These are phyloP conservation scores for Handroanthus guayacan DNA, from an alignment of 257 asterid genomes.

Conservation along the genomic window DNA sequence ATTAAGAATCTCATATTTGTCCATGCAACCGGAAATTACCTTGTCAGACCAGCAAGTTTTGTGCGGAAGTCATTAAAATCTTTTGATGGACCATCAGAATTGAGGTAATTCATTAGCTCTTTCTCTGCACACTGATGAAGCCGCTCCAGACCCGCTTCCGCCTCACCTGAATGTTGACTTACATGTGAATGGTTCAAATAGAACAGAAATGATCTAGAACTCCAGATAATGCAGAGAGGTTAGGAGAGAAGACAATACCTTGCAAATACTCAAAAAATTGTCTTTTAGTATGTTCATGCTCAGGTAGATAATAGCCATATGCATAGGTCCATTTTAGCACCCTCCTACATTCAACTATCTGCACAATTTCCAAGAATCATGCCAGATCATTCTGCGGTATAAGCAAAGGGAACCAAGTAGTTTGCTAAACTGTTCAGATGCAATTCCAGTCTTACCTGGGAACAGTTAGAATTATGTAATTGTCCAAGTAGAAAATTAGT, in stretches of 20 bases:
- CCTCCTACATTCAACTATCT: slow-evolving; percentile 98
- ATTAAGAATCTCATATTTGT: slow-evolving; percentile 24
- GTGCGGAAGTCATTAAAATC: slow-evolving; percentile 94
- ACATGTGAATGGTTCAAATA: slow-evolving; percentile 12
- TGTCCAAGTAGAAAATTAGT: neutral
- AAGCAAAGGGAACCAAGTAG: slow-evolving; percentile 17
- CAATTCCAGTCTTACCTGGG: neutral
- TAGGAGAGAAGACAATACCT: slow-evolving; percentile 56
- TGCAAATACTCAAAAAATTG: slow-evolving; percentile 96
- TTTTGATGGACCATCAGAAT: slow-evolving; percentile 66
- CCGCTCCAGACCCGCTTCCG: slow-evolving; percentile 98
- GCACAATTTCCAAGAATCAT: slow-evolving; percentile 43
- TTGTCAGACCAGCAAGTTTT: slow-evolving; percentile 93
- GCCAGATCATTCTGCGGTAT: slow-evolving; percentile 13
- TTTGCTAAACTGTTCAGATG: neutral
- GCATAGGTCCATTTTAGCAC: slow-evolving; percentile 98
- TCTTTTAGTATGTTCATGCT: slow-evolving; percentile 66
- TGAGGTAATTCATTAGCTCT: slow-evolving; percentile 70
- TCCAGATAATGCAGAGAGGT: slow-evolving; percentile 25
- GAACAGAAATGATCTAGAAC: slow-evolving; percentile 17
- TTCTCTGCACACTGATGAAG: slow-evolving; percentile 99
- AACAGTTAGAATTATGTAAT: neutral
- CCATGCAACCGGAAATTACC: slow-evolving; percentile 55
- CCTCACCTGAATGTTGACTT: slow-evolving; percentile 71
- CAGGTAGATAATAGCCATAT: slow-evolving; percentile 92